These are phyloP conservation scores for Plasmopara muralis DNA, from an alignment of 352 stramenopile species.

Conservation along the genomic window DNA sequence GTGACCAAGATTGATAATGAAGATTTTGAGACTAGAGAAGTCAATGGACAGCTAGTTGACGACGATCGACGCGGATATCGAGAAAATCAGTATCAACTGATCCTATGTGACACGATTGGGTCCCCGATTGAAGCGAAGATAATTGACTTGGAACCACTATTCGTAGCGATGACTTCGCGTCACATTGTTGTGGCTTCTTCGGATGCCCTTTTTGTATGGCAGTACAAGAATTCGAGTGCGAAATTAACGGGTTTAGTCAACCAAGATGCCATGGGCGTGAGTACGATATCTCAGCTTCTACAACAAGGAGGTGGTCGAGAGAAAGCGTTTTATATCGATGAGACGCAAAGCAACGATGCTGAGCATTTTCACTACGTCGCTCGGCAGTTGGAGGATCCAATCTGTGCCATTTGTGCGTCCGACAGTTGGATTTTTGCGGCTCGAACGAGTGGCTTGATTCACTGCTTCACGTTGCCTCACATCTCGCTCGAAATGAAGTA, in stretches of 20 bases:
- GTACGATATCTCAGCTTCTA: constrained; percentile 58
- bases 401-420: constrained; percentile 80
- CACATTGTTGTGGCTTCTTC: constrained; percentile 76
- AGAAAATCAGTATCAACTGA: constrained; percentile 77
- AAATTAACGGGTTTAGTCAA: constrained; percentile 68
- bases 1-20: constrained; percentile 82
- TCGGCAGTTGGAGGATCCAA: constrained; percentile 74
- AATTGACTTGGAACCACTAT: constrained; percentile 79
- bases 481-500: constrained; percentile 90
- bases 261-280: constrained; percentile 39
- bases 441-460: constrained; percentile 73
- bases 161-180: constrained; percentile 80
- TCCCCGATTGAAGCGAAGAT: constrained; percentile 81
- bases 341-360: constrained; percentile 66
- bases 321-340: constrained; percentile 88
- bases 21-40: constrained; percentile 32
- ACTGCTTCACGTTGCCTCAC: constrained; percentile 88
- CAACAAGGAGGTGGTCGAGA: constrained; percentile 67
- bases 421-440: constrained; percentile 83
- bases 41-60: constrained; percentile 18
- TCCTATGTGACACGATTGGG: constrained; percentile 82
- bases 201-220: constrained; percentile 89
- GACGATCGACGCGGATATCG: constrained; percentile 29
- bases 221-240: constrained; percentile 84
- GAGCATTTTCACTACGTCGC: constrained; percentile 64